Conservation (phyloP, 176 grass and related monocot genomes). For the Microstegium vimineum region DNA sequence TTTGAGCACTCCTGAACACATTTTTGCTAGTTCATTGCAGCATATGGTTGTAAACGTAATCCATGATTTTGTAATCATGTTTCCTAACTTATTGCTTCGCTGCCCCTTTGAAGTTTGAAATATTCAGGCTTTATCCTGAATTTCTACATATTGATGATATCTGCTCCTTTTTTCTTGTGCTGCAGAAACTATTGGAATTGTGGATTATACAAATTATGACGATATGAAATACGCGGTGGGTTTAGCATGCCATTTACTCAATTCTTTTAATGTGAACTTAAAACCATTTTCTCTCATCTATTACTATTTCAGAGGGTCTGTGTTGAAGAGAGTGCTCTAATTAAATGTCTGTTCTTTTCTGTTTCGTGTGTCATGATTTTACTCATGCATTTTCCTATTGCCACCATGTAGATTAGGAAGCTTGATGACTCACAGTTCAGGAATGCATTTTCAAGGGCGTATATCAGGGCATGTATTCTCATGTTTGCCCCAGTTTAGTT, state of each 20-base stretch:
- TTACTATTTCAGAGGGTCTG: slow-evolving; percentile 9
- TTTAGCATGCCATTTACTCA: background rate
- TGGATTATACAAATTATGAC: slow-evolving; percentile 94
- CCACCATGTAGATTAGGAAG: slow-evolving; percentile 57
- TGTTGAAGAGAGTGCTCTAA: background rate
- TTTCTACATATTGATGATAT: background rate
- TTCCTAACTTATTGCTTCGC: background rate
- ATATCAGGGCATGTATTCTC: slow-evolving; percentile 62
- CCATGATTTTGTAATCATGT: background rate
- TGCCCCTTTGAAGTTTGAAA: background rate
- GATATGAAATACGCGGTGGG: slow-evolving; percentile 95
- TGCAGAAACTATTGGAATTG: slow-evolving; percentile 80
- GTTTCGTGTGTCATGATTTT: background rate
- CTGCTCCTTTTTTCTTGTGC: background rate
- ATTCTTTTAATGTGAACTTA: background rate
- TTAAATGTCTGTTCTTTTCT: background rate
- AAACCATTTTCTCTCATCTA: background rate
- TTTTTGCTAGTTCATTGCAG: background rate
- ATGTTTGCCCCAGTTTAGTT: background rate
- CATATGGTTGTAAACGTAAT: background rate
- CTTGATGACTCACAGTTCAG: slow-evolving; percentile 82
- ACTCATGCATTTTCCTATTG: background rate
- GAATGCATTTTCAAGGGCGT: slow-evolving; percentile 91
- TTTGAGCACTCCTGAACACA: background rate
- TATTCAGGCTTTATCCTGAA: background rate